Base-by-base conservation (phyloP, 2,329 filamentous ascomycete genomes). In the Ophiocordyceps camponoti-floridani region DNA sequence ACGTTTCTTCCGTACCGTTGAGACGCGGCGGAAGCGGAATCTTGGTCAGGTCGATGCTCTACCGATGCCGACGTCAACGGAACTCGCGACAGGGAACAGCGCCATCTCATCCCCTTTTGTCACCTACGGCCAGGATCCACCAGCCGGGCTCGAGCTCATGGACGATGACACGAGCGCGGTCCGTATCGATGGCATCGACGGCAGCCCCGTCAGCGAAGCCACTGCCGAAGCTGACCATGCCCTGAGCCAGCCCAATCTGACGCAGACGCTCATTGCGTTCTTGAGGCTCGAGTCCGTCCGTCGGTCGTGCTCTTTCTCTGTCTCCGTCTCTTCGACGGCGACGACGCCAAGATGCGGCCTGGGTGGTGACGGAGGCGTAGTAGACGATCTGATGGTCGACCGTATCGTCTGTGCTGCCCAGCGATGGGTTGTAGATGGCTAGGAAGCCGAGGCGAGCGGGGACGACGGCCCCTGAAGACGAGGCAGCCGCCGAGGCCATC, bases 161-260 rank as follows among this genome's bases (percentile, higher is more conserved):
- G 41, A 95, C 66, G 31, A 96, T 71, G 31, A 95, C 80, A 30
- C 88, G 76, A 43, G 82, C 79, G 66, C 84, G 91, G 54, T 94
- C 84, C 1, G 91, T 96, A 57, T 98, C 91, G 47, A 98, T 80
- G 10, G 79, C 78, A 54, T 94, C 85, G 37, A 95, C 75, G 2
- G 84, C 61, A 51, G 79, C 71, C 47, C 80, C 84, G 48, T 77
- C 73, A 2, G 88, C 83, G 62, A 98, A 98, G 54, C 79, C 88
- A 57, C 79, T 82, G 54, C 84, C 84, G 65, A 98, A 98, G 58
- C 80, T 84, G 47, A 94, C 82, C 82, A 96, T 94, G 58, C 88
- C 91, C 66, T 98, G 91, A 38, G 91, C 91, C 50, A 98, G 76
- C 35, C 91, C 91, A 58, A 98, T 87, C 68, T 95, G 88, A 51